Percentiles rank a stretch among this genome's conserved stretches.
Conservation (phyloP, 768 basidiomycete species). For the Collybia mongolica region DNA sequence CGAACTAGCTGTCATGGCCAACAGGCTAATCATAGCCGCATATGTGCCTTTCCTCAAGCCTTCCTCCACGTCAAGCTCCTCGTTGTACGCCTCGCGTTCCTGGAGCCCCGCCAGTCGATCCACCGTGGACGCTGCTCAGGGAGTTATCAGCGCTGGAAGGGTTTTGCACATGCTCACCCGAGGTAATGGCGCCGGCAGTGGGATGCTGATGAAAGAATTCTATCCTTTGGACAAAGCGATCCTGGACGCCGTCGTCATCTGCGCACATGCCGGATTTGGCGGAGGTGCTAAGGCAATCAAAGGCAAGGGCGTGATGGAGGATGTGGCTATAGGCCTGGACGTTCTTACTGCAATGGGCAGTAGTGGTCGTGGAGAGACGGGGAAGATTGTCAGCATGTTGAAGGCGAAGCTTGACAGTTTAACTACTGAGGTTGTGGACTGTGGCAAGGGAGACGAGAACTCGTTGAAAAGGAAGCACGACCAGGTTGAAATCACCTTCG, state of each 20-base stretch:
- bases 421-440: constrained; percentile 4
- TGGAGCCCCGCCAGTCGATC: constrained; percentile 56
- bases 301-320: constrained; percentile 18
- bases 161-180: constrained; percentile 37
- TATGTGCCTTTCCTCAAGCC: constrained; percentile 66
- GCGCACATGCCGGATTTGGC: constrained; percentile 58
- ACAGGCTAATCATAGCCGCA: constrained; percentile 59
- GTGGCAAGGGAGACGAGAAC: constrained; percentile 14
- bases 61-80: constrained; percentile 2
- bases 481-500: constrained; percentile 11
- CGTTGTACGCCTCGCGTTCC: constrained; percentile 21
- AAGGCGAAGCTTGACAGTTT: constrained; percentile 21
- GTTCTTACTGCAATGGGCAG: constrained; percentile 17
- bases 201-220: constrained; percentile 42
- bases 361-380: constrained; percentile 16
- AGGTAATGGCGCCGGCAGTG: constrained; percentile 26
- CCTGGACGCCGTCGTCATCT: constrained; percentile 65
- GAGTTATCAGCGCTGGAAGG: constrained; percentile 52
- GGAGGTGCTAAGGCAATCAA: constrained; percentile 25
- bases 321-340: constrained; percentile 22
- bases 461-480: constrained; percentile 29
- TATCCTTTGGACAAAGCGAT: constrained; percentile 62
- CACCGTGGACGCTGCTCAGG: constrained; percentile 64
- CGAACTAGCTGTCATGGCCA: constrained; percentile 55
- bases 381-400: constrained; percentile 21